Base-by-base conservation (phyloP, 257 asterid genomes). In the Dorcoceras hygrometricum region DNA sequence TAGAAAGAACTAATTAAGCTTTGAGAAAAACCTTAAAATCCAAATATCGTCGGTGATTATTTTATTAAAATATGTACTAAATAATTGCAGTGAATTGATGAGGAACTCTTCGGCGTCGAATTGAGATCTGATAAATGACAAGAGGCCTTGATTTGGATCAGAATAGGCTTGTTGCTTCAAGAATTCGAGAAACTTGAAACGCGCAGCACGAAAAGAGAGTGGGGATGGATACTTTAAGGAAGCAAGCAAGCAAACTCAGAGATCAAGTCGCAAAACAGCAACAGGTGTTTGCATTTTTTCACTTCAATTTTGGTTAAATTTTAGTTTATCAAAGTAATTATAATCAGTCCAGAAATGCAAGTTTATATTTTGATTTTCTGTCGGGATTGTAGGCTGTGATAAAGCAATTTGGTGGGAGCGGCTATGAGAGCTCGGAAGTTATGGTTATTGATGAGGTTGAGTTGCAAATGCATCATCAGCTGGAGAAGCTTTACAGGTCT, bases 191-290 rank as follows among this genome's bases (percentile, higher is more conserved):
- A n/a, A 43, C 29, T 12, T 56, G 3, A 16, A 66, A 23, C 57
- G 23, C 70, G 32, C 63, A 59, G 6, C 69, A 23, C 59, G 7
- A 23, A 39, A 64, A 22, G 11, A 62, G 51, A 7, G 73, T 74
- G 28, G 72, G 78, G 4, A 93, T 93, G 99, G 99, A 93, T 75
- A 90, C 95, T 53, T 70, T 90, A 59, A 83, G 99, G 84, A 93
- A 90, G 84, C 97, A 93, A 83, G 97, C 99, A 22, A 79, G 71
- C 84, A 90, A 85, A 71, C 57, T 93, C 73, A 84, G 91, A 77
- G 99, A 93, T 28, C 99, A 90, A 85, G 99, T 93, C 67, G 95
- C 97, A 65, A 93, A 93, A 78, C 99, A 93, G 63, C 97, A 93
- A 70, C 97, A 89, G 98, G 97, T 93, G 10, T 36, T 12, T 23